Evolutionary conservation across 441 rosid genomes (phyloP).

Genomic region (Erodium trifolium): DNA sequence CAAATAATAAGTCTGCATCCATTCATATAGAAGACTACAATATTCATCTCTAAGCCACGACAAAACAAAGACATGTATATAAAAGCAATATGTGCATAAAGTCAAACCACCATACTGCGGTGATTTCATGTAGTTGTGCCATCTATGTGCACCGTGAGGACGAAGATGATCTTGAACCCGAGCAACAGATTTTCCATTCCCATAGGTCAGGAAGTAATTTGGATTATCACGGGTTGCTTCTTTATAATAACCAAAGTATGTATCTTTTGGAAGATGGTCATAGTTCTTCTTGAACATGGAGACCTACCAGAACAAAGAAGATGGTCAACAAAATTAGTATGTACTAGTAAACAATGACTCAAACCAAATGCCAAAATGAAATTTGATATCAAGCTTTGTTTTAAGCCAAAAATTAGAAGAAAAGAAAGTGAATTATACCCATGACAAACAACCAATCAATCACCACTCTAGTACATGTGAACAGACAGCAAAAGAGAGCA

Average conservation of each 20-base stretch:
- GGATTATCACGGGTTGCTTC: constrained; percentile 83
- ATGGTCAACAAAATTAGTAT: neutral
- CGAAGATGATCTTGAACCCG: constrained; percentile 41
- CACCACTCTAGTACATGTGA: neutral
- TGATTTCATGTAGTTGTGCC: constrained; percentile 47
- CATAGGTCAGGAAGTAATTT: constrained; percentile 56
- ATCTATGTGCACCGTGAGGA: constrained; percentile 47
- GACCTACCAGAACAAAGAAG: constrained; percentile 37
- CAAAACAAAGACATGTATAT: neutral
- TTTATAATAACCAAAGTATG: constrained; percentile 68
- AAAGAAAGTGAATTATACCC: no score
- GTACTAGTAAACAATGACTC: no score
- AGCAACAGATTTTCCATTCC: constrained; percentile 42
- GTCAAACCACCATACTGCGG: constrained; percentile 38
- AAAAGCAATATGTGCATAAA: neutral
- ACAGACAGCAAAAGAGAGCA: constrained; percentile 3
- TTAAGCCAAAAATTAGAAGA: no score
- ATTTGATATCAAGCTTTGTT: no score
- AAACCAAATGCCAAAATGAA: no score
- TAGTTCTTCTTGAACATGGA: constrained; percentile 87
- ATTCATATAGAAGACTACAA: no score
- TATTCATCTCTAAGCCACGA: no score
- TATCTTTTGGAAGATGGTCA: constrained; percentile 78
- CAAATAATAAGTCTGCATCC: no score
- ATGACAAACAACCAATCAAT: no score